Conservation (phyloP, 2,329 filamentous ascomycete genomes). For the Arthrobotrys conoides region DNA sequence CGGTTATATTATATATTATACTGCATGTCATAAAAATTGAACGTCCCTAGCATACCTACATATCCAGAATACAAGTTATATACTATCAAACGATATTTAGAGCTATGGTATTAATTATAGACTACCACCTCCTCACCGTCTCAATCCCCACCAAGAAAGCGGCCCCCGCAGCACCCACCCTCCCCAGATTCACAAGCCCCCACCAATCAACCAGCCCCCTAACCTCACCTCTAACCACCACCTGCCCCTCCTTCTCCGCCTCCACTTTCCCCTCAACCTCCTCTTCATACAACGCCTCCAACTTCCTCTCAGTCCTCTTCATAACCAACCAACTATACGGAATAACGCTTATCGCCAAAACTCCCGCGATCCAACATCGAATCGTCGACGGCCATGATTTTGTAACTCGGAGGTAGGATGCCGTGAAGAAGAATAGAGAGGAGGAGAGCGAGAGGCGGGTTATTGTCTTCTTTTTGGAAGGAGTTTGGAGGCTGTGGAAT, state of each 20-base stretch:
- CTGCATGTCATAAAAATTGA: neutral
- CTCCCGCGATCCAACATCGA: conserved; percentile 19
- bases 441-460: conserved; percentile 12
- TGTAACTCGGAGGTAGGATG: conserved; percentile 2
- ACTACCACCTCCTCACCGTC: neutral
- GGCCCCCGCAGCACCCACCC: conserved; percentile 11
- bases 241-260: conserved; percentile 4
- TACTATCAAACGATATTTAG: no score
- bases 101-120: no score
- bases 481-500: conserved; percentile 17
- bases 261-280: conserved; percentile 20
- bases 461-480: neutral
- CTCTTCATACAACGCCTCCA: conserved; percentile 37
- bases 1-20: neutral
- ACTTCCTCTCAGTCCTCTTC: conserved; percentile 38
- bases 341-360: conserved; percentile 2
- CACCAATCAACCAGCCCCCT: conserved; percentile 50
- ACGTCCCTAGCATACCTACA: no score
- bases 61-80: no score
- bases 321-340: conserved; percentile 39
- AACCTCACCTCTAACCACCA: conserved; percentile 48
- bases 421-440: conserved; percentile 13
- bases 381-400: conserved; percentile 3
- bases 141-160: conserved; percentile 31
- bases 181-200: conserved; percentile 47